phyloP scores from a whole-genome alignment of 192 early-diverging fungal species.

The Coemansia sp. region DNA sequence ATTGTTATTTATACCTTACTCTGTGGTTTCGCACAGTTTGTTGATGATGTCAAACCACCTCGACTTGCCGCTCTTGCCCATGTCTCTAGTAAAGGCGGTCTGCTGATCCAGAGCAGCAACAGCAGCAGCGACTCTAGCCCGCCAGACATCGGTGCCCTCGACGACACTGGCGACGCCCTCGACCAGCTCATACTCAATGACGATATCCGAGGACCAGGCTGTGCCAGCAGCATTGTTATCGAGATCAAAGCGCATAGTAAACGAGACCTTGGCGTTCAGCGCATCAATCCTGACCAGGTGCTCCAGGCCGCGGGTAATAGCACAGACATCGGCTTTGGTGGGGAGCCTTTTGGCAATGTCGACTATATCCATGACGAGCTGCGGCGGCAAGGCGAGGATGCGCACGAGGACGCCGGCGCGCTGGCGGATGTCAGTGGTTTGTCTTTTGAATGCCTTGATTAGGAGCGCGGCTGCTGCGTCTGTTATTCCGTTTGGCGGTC shows the following conservation, averaged over 20 bases:
- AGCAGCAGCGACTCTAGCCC: slow-evolving; percentile 22
- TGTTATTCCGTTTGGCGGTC: slow-evolving; percentile 47
- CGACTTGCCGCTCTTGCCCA: slow-evolving; percentile 54
- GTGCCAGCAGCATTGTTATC: neutral
- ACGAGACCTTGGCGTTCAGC: slow-evolving; percentile 8
- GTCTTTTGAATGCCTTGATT: slow-evolving; percentile 27
- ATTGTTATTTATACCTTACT: slow-evolving; percentile 5
- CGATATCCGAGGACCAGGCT: slow-evolving; percentile 21
- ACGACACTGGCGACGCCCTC: slow-evolving; percentile 19
- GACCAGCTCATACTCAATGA: slow-evolving; percentile 30
- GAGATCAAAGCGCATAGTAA: slow-evolving; percentile 13
- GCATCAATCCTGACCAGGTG: slow-evolving; percentile 34
- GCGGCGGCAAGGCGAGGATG: slow-evolving; percentile 42
- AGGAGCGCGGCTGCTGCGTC: slow-evolving; percentile 36
- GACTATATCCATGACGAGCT: slow-evolving; percentile 49
- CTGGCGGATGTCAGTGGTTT: slow-evolving; percentile 28
- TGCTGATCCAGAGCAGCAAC: slow-evolving; percentile 21
- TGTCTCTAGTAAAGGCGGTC: slow-evolving; percentile 49
- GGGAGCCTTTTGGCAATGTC: slow-evolving; percentile 27
- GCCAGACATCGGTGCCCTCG: slow-evolving; percentile 1
- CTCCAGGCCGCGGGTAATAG: slow-evolving; percentile 26
- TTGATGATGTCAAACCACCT: slow-evolving; percentile 41
- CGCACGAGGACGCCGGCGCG: slow-evolving; percentile 45
- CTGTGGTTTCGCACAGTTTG: slow-evolving; percentile 7
- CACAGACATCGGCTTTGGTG: slow-evolving; percentile 14